Percentiles rank a stretch among this genome's conserved stretches.
phyloP scores from a whole-genome alignment of 2,329 filamentous ascomycete species.

The Colletotrichum sp. region DNA sequence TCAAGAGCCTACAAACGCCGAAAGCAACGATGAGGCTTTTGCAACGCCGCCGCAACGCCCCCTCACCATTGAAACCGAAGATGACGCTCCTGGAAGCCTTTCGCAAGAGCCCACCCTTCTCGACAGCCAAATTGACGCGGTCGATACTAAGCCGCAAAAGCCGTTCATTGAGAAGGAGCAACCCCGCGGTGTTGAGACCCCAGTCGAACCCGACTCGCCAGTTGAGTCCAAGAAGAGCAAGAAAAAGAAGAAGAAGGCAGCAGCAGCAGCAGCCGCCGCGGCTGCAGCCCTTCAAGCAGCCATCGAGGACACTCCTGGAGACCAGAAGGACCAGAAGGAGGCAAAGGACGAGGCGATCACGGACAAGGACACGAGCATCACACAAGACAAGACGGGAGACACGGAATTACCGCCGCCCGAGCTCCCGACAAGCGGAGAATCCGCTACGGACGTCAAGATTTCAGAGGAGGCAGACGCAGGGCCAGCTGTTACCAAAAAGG shows the following conservation, averaged over 20 bases:
- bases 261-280: background rate
- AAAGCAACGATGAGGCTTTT: background rate
- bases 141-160: slow-evolving; percentile 9
- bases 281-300: background rate
- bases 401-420: slow-evolving; percentile 12
- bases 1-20: background rate
- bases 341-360: background rate
- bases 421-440: slow-evolving; percentile 7
- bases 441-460: slow-evolving; percentile 15
- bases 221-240: slow-evolving; percentile 32
- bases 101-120: slow-evolving; percentile 5
- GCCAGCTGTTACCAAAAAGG: slow-evolving; percentile 35
- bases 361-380: background rate
- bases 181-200: background rate
- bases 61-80: background rate
- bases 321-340: background rate
- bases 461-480: slow-evolving; percentile 17
- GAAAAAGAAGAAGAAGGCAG: slow-evolving; percentile 26
- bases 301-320: background rate
- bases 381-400: slow-evolving; percentile 12
- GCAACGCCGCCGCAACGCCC: background rate
- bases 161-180: background rate
- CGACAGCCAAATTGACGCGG: slow-evolving; percentile 9
- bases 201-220: background rate
- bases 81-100: background rate